Base-by-base conservation (phyloP, 192 early-diverging fungal genomes). In the Entomortierella lignicola region DNA sequence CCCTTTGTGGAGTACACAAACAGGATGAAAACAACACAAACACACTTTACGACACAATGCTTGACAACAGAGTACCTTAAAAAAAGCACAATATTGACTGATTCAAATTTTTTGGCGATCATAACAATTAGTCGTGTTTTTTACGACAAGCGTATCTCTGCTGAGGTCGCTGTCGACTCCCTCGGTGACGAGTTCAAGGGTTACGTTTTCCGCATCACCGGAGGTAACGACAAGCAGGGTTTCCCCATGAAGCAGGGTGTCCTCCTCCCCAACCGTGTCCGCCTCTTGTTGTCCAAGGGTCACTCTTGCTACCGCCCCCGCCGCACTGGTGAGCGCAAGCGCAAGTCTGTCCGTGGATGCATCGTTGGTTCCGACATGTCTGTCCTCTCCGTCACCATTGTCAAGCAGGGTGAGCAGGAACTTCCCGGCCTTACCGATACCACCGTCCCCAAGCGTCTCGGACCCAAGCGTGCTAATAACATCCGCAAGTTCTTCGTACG, bases 221-320 rank as follows among this genome's bases (percentile, higher is more conserved):
- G 98, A 83, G 98, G 98, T 80, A 98, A 99, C 92, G 98, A 99
- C 91, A 99, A 99, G 92, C 94, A 96, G 87, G 94, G 94, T 85
- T 99, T 99, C 95, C 98, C 98, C 72, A 99, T 99, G 98, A 99
- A 98, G 93, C 98, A 99, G 90, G 98, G 98, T 95, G 94, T 99
- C 70, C 77, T 83, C 61, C 67, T 89, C 51, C 89, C 88, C 51
- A 77, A 86, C 82, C 93, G 93, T 87, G 92, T 92, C 69, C 88
- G 91, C 56, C 87, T 94, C 80, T 88, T 94, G 80, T 85, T 94
- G 74, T 90, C 91, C 72, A 90, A 94, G 86, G 97, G 97, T 72
- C 96, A 97, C 93, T 97, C 97, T 69, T 98, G 96, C 93, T 99
- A 96, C 92, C 95, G 97, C 75, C 91, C 94, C 77, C 95, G 97